Evolutionary conservation across 2,329 filamentous ascomycete species (phyloP).

Genomic region (Monosporascus sp.): DNA sequence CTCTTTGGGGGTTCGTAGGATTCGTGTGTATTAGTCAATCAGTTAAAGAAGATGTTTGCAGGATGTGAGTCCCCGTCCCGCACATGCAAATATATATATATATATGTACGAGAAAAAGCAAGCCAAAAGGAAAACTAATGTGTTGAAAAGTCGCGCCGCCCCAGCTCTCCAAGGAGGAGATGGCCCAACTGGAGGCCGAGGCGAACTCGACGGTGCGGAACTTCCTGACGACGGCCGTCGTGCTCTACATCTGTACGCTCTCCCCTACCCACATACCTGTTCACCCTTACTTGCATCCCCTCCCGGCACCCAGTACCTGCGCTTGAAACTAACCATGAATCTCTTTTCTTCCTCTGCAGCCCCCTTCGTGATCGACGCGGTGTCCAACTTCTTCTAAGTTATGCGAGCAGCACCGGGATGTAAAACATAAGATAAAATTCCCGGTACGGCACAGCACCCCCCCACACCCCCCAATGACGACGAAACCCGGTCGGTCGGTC

Average conservation of each 20-base stretch:
- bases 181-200: slow-evolving; percentile 62
- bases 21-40: background rate
- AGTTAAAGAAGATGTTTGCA: slow-evolving; percentile 18
- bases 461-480: too few relatives aligned
- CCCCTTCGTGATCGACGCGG: slow-evolving; percentile 53
- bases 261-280: background rate
- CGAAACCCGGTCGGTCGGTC: too few relatives aligned
- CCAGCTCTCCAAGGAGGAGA: slow-evolving; percentile 64
- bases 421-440: too few relatives aligned
- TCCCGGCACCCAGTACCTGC: background rate
- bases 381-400: slow-evolving; percentile 32
- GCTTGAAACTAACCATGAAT: background rate
- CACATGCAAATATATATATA: too few relatives aligned
- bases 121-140: background rate
- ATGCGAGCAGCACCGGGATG: too few relatives aligned
- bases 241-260: slow-evolving; percentile 73
- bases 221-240: slow-evolving; percentile 58
- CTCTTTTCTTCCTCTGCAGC: slow-evolving; percentile 30
- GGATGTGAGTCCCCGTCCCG: slow-evolving; percentile 15
- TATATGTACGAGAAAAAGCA: background rate
- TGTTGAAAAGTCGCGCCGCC: slow-evolving; percentile 41
- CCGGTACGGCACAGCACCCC: too few relatives aligned
- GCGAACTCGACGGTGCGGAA: slow-evolving; percentile 63
- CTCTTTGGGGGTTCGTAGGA: background rate
- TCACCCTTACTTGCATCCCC: background rate